phyloP scores from a whole-genome alignment of 176 grass and related monocot genomes.

The Raddia distichophylla region DNA sequence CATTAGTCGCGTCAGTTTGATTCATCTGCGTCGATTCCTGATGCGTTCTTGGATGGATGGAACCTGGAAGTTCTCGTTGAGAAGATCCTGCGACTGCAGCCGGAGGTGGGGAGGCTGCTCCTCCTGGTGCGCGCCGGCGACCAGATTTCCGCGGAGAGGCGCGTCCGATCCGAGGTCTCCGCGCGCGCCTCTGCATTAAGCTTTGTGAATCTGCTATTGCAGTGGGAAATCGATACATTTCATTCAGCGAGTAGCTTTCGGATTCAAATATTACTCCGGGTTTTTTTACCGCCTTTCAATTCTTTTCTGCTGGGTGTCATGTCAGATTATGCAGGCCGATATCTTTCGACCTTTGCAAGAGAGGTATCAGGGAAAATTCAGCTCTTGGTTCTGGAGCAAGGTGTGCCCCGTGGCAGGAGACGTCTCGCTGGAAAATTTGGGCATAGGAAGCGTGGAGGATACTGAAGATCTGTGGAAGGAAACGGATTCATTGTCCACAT shows the following conservation, averaged over 20 bases:
- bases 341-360: conserved; percentile 22
- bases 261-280: background rate
- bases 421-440: conserved; percentile 29
- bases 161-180: conserved; percentile 18
- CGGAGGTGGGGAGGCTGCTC: conserved; percentile 22
- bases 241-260: background rate
- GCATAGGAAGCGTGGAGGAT: background rate
- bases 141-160: background rate
- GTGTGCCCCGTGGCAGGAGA: conserved; percentile 27
- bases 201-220: background rate
- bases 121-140: conserved; percentile 39
- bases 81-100: conserved; percentile 42
- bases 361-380: conserved; percentile 19
- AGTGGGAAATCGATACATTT: background rate
- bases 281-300: background rate
- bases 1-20: background rate
- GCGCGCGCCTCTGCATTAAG: background rate
- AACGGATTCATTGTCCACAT: conserved; percentile 35
- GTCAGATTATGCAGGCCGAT: conserved; percentile 21
- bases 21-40: background rate
- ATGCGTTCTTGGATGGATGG: background rate
- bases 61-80: conserved; percentile 21
- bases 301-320: background rate
- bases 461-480: conserved; percentile 11
- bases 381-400: conserved; percentile 40